Conservation (phyloP, 352 stramenopile species). For the Thraustochytrium striatum region DNA sequence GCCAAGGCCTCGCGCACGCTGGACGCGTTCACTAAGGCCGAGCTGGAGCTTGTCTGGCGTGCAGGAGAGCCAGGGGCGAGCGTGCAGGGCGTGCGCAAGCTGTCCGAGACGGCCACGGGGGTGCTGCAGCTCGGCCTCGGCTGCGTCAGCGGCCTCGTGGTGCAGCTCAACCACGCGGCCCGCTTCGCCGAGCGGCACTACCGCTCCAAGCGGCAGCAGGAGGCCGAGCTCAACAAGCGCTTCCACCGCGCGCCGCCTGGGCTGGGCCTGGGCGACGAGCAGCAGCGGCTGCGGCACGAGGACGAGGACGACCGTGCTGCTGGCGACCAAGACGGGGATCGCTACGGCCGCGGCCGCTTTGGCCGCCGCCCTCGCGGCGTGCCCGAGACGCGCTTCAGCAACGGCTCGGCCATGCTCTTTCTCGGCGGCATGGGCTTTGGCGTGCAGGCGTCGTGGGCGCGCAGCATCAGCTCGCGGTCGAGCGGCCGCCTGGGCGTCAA, state of each 20-base stretch:
- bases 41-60: constrained; percentile 25
- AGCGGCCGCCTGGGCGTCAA: constrained; percentile 28
- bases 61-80: constrained; percentile 13
- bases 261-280: neutral
- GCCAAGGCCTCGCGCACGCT: constrained; percentile 13
- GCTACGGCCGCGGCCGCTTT: too few species aligned
- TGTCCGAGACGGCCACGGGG: constrained; percentile 31
- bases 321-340: constrained; percentile 7
- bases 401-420: constrained; percentile 20
- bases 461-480: neutral
- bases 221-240: constrained; percentile 26
- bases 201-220: constrained; percentile 32
- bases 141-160: constrained; percentile 7
- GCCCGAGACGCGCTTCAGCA: constrained; percentile 29
- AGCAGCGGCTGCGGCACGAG: neutral
- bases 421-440: constrained; percentile 21
- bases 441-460: constrained; percentile 7
- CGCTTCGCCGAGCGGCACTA: neutral
- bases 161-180: constrained; percentile 18
- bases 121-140: constrained; percentile 37
- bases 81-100: constrained; percentile 22
- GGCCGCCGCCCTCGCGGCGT: too few species aligned
- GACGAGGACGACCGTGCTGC: neutral
- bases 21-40: constrained; percentile 29
- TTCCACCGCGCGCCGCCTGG: neutral